These are phyloP conservation scores for Discostella pseudostelligera DNA, from an alignment of 108 stramenopile species.

Conservation along the genomic window DNA sequence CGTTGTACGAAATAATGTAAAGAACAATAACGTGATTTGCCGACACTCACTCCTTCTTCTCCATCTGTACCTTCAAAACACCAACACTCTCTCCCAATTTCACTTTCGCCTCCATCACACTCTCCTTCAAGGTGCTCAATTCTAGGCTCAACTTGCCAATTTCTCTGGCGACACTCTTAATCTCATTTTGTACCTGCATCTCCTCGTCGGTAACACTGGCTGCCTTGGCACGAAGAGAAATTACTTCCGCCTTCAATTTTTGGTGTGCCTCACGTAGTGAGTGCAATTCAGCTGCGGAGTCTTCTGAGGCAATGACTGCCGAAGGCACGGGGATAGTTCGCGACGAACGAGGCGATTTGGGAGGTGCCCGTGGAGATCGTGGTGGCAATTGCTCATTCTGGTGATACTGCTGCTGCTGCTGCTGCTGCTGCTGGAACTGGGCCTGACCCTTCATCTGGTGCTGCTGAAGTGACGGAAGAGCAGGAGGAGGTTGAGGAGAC, in stretches of 20 bases:
- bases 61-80: conserved; percentile 69
- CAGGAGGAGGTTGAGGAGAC: conserved; percentile 4
- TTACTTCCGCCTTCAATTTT: conserved; percentile 80
- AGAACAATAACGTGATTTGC: neutral
- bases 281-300: conserved; percentile 52
- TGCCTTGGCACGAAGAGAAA: conserved; percentile 76
- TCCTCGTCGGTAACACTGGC: conserved; percentile 77
- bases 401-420: conserved; percentile 8
- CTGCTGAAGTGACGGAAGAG: conserved; percentile 7
- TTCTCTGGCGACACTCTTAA: conserved; percentile 54
- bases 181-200: conserved; percentile 64
- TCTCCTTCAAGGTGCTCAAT: conserved; percentile 56
- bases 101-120: conserved; percentile 66
- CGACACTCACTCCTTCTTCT: conserved; percentile 66
- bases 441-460: conserved; percentile 14
- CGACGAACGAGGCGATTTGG: neutral
- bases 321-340: conserved; percentile 19
- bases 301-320: conserved; percentile 1
- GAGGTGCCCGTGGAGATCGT: neutral
- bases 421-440: conserved; percentile 2
- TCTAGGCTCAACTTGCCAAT: conserved; percentile 59
- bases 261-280: conserved; percentile 65
- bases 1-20: neutral
- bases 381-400: conserved; percentile 6
- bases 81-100: conserved; percentile 68